Evolutionary conservation across 2,329 filamentous ascomycete species (phyloP).

Genomic region (Macrophomina pseudophaseolina): DNA sequence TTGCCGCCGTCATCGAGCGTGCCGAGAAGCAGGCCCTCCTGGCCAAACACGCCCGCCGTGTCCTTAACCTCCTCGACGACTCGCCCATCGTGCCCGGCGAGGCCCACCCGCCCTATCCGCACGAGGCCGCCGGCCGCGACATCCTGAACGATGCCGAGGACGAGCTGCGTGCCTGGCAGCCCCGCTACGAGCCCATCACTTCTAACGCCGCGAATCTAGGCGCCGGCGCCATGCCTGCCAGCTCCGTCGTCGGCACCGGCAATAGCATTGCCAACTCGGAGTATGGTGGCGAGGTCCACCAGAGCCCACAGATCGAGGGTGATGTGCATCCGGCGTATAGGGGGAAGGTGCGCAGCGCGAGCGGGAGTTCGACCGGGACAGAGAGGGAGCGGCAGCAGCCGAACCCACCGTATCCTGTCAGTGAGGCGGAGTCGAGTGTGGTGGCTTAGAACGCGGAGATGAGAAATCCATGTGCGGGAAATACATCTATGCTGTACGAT

Average conservation of each 20-base stretch:
- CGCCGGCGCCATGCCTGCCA: slow-evolving; percentile 50
- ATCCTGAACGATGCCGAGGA: slow-evolving; percentile 92
- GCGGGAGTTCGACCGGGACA: neutral
- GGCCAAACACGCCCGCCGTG: slow-evolving; percentile 84
- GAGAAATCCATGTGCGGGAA: too few relatives aligned
- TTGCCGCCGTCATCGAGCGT: slow-evolving; percentile 89
- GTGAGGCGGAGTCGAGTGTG: neutral
- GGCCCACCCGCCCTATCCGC: slow-evolving; percentile 69
- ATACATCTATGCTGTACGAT: neutral
- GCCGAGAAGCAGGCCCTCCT: slow-evolving; percentile 97
- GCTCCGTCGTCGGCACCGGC: slow-evolving; percentile 19
- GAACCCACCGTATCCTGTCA: slow-evolving; percentile 11
- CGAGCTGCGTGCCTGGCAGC: slow-evolving; percentile 77
- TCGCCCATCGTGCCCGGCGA: slow-evolving; percentile 89
- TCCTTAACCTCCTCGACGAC: slow-evolving; percentile 87
- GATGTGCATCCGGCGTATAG: slow-evolving; percentile 26
- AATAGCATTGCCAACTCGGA: neutral
- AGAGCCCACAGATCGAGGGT: neutral
- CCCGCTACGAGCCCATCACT: slow-evolving; percentile 59
- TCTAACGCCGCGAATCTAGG: slow-evolving; percentile 54
- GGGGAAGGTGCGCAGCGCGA: slow-evolving; percentile 11
- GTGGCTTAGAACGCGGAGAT: neutral
- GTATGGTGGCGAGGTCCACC: slow-evolving; percentile 26
- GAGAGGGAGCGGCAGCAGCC: slow-evolving; percentile 12
- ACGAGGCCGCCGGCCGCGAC: slow-evolving; percentile 70